Conservation (phyloP, 768 basidiomycete genomes). For the Phallus indusiatus region DNA sequence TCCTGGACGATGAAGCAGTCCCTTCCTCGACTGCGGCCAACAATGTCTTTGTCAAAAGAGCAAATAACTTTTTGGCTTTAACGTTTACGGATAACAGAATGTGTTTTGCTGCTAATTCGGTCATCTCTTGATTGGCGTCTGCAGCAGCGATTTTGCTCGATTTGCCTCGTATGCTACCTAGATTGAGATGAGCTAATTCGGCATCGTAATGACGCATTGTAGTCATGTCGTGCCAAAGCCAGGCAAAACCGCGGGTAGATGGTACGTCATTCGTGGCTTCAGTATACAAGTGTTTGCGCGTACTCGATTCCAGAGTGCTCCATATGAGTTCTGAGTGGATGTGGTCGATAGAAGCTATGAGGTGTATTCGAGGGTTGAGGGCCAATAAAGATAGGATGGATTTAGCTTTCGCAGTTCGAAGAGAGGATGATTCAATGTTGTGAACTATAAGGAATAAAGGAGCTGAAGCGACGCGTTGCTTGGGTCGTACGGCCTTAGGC, state of each 20-base stretch:
- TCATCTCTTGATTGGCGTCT: slow-evolving; percentile 33
- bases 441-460: slow-evolving; percentile 77
- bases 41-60: slow-evolving; percentile 58
- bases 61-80: slow-evolving; percentile 78
- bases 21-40: slow-evolving; percentile 45
- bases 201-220: slow-evolving; percentile 76
- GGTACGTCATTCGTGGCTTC: slow-evolving; percentile 7
- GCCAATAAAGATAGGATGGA: slow-evolving; percentile 66
- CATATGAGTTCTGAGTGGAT: slow-evolving; percentile 78
- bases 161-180: slow-evolving; percentile 45
- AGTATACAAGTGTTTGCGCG: slow-evolving; percentile 30
- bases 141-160: slow-evolving; percentile 10
- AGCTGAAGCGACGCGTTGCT: slow-evolving; percentile 22
- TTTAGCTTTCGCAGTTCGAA: slow-evolving; percentile 57
- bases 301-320: slow-evolving; percentile 52
- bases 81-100: slow-evolving; percentile 82
- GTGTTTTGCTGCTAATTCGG: slow-evolving; percentile 69
- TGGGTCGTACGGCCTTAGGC: slow-evolving; percentile 7
- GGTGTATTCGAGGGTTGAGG: slow-evolving; percentile 63
- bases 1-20: slow-evolving; percentile 16
- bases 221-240: slow-evolving; percentile 87
- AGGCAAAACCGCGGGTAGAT: slow-evolving; percentile 44
- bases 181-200: slow-evolving; percentile 62
- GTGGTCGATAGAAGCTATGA: slow-evolving; percentile 83
- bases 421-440: slow-evolving; percentile 71